Base-by-base conservation (phyloP, 306 rosid species). In the Dryas drummondii region DNA sequence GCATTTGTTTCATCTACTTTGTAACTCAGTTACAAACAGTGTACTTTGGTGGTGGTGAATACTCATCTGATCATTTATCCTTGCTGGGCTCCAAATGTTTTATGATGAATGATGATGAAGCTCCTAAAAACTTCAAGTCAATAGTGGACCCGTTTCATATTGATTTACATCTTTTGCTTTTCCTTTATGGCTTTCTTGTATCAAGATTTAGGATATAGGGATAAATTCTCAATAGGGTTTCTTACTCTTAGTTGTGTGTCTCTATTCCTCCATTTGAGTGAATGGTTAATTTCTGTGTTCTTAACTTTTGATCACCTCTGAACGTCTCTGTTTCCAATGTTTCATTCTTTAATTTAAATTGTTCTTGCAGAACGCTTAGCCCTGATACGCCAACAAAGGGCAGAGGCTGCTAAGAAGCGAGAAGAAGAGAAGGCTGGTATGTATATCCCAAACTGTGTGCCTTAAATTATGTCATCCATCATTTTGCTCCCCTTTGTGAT, bases 381-480 rank as follows among this genome's bases (percentile, higher is more conserved):
- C 82, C 85, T 91, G 70, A 88, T 91, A 67, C 88, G 98, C 37
- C 90, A 91, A 80, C 93, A 94, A 83, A 88, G 97, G 86, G 94
- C 87, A 56, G 98, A 94, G 62, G 98, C 98, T 27, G 96, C 98
- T 68, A 91, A 83, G 71, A 94, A 91, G 87, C 81, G 97, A 64
- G 96, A 91, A 61, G 97, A 94, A 77, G 98, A 94, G 84, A 94
- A 91, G 79, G 94, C 97, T 75, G 97, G 98, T 91, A 83, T 16
- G 76, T 9, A 47, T 12, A 47, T 12, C n/a, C 37, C 19, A 12
- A 32, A 27, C 27, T 59, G 17, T 15, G 60, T 32, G 11, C 66
- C 5, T 72, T 22, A 14, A 45, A 4, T 8, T 8, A 64, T 4
- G 32, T 7, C 15, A 9, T 19, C 71, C n/a, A 1, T 13, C 37